Base-by-base conservation (phyloP, 176 grass and related monocot species). In the Eragrostis nindensis region DNA sequence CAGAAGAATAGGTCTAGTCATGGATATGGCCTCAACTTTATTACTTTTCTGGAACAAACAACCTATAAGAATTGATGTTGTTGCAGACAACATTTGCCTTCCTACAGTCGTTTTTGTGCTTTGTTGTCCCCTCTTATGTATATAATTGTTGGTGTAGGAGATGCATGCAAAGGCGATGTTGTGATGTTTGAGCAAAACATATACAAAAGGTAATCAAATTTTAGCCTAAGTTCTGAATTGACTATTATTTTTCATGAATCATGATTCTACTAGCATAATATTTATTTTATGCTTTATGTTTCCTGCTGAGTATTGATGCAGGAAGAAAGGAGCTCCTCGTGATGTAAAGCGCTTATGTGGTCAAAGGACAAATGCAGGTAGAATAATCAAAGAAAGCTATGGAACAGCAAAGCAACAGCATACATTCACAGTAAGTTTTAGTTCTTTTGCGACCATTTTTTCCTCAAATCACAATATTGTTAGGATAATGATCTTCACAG, bases 181-280 rank as follows among this genome's bases (percentile, higher is more conserved):
- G 93, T 95, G 55, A 80, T 95, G 70, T 95, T 95, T 83, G 86
- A 91, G 72, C 93, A 95, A 75, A 95, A 83, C 50, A 85, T 92
- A 42, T 92, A 89, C 85, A 86, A 62, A 62, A 92, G 83, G 89
- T 95, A 92, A 90, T 74, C 55, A 19, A 45, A 1, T 50, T 76
- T 39, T 50, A 76, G 62, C 13, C n/a, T 53, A 68, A 57, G 16
- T 32, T 48, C 10, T 86, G 50, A 29, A 46, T 67, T 52, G 43
- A 55, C 38, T 80, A 48, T 19, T 36, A 9, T 67, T 79, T 21
- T 17, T 17, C 16, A 29, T 39, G 6, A 74, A 59, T 82, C 15
- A 30, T 52, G 38, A 52, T 54, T 43, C 24, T 72, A n/a, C 1
- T 73, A 36, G 6, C 68, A 73, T 66, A 32, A 44, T 16, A 27